These are phyloP conservation scores for Gleditsia sinensis DNA, from an alignment of 306 rosid species.

Conservation along the genomic window DNA sequence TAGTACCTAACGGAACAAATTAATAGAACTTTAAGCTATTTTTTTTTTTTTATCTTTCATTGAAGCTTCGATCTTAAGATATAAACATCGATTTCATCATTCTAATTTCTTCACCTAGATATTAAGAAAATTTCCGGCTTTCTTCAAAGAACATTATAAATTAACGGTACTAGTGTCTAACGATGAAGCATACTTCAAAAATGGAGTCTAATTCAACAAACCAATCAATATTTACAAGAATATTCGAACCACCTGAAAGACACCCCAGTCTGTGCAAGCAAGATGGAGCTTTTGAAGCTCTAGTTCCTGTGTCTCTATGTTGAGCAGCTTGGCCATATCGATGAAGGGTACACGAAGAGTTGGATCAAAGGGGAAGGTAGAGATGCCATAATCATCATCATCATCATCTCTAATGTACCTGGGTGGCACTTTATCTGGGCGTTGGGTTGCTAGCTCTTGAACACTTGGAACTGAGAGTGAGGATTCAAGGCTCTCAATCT, in stretches of 20 bases:
- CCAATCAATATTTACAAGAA: not conserved
- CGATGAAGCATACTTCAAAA: no score
- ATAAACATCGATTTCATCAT: not conserved
- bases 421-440: constrained; percentile 37
- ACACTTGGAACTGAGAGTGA: constrained; percentile 52
- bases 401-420: constrained; percentile 44
- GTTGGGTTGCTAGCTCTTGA: constrained; percentile 43
- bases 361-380: constrained; percentile 38
- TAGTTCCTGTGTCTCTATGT: constrained; percentile 27
- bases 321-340: constrained; percentile 44
- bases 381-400: not conserved
- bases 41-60: no score
- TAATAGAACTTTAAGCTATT: no score
- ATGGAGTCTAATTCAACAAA: no score
- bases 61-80: not conserved
- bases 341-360: constrained; percentile 41
- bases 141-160: no score
- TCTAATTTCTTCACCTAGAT: not conserved
- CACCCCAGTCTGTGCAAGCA: constrained; percentile 52
- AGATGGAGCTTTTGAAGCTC: constrained; percentile 50
- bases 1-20: no score
- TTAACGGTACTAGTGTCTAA: no score
- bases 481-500: constrained; percentile 35
- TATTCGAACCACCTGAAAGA: constrained; percentile 43
- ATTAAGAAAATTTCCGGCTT: not conserved